phyloP scores from a whole-genome alignment of 2,329 filamentous ascomycete species.

The Phyllosticta citribraziliensis region DNA sequence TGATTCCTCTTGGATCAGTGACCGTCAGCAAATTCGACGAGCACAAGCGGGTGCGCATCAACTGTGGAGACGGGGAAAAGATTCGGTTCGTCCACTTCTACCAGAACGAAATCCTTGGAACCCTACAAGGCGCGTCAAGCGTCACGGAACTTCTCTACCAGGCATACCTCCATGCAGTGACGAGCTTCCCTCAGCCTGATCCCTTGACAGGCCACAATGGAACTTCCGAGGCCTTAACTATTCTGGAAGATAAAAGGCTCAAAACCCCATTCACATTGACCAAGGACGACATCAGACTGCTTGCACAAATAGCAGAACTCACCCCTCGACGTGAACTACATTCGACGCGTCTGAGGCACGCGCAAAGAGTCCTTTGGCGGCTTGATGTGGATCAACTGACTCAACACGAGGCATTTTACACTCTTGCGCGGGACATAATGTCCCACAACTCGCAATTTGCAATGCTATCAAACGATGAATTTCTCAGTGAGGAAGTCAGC shows the following conservation, averaged over 20 bases:
- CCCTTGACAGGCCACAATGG: conserved; percentile 41
- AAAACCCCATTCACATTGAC: conserved; percentile 37
- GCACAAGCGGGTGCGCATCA: neutral
- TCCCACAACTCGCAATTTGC: conserved; percentile 14
- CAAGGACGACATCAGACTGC: conserved; percentile 11
- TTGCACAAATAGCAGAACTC: conserved; percentile 21
- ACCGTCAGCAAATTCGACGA: neutral
- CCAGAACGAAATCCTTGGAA: neutral
- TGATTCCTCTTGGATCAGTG: conserved; percentile 4
- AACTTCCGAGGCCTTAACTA: conserved; percentile 43
- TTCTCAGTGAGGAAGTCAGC: conserved; percentile 25
- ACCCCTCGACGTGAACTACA: conserved; percentile 35
- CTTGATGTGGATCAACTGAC: conserved; percentile 24
- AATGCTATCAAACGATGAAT: conserved; percentile 29
- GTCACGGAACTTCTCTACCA: conserved; percentile 35
- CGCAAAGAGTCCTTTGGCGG: conserved; percentile 37
- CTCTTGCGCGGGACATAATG: conserved; percentile 11
- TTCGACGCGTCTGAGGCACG: conserved; percentile 32
- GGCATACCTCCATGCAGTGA: conserved; percentile 45
- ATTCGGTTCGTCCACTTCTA: neutral
- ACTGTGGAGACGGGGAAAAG: neutral
- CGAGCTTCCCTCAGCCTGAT: conserved; percentile 44
- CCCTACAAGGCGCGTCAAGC: conserved; percentile 22
- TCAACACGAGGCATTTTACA: conserved; percentile 13
- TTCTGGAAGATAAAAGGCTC: conserved; percentile 40